phyloP scores from a whole-genome alignment of 108 stramenopile species.

The Conticribra guillardii region DNA sequence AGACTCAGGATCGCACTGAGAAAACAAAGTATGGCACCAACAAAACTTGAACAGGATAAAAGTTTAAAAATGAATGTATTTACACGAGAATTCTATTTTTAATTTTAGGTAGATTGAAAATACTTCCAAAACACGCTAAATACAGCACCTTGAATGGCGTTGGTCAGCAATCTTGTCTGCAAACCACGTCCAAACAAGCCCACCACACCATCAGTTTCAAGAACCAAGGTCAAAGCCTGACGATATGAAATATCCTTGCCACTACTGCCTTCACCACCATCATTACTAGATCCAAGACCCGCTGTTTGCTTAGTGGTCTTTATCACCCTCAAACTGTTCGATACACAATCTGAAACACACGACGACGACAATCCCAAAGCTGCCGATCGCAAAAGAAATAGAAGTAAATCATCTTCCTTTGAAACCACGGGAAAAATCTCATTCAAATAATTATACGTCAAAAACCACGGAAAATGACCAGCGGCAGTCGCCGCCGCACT shows the following conservation, averaged over 20 bases:
- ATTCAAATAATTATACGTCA: slow-evolving; percentile 83
- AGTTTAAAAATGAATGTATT: too few relatives aligned
- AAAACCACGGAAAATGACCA: slow-evolving; percentile 71
- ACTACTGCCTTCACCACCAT: slow-evolving; percentile 22
- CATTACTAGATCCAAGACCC: slow-evolving; percentile 45
- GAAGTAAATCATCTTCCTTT: slow-evolving; percentile 65
- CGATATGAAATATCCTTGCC: slow-evolving; percentile 68
- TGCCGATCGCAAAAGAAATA: slow-evolving; percentile 74
- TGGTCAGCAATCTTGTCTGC: slow-evolving; percentile 81
- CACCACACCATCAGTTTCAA: slow-evolving; percentile 73
- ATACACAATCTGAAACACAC: slow-evolving; percentile 74
- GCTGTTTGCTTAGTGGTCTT: slow-evolving; percentile 90
- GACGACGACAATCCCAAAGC: slow-evolving; percentile 69
- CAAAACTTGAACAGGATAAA: too few relatives aligned
- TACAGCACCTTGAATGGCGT: slow-evolving; percentile 83
- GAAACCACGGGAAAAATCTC: slow-evolving; percentile 59
- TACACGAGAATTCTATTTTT: too few relatives aligned
- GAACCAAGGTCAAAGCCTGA: slow-evolving; percentile 61
- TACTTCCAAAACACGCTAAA: slow-evolving; percentile 89
- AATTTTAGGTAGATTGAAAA: slow-evolving; percentile 59
- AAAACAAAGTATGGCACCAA: too few relatives aligned
- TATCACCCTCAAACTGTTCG: slow-evolving; percentile 84
- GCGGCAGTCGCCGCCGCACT: slow-evolving; percentile 85
- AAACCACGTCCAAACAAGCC: slow-evolving; percentile 84
- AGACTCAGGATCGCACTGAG: too few relatives aligned